Percentiles rank a stretch among this genome's conserved stretches.
Conservation (phyloP, 2,329 filamentous ascomycete genomes). For the Curvularia lunata region DNA sequence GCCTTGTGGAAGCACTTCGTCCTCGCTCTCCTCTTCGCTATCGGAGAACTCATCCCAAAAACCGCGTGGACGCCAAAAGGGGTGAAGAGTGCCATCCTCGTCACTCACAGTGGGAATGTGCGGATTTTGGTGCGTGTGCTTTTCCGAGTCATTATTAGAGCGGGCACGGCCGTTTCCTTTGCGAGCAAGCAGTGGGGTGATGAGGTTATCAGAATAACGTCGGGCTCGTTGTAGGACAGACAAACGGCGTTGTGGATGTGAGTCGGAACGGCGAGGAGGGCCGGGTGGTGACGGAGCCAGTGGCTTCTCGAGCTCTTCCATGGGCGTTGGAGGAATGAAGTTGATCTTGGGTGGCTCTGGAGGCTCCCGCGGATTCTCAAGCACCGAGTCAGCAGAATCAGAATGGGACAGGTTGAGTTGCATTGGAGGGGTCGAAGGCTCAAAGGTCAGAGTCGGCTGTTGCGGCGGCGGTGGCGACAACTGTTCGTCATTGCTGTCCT, state of each 20-base stretch:
- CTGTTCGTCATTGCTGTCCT: constrained; percentile 14
- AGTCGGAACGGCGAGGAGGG: constrained; percentile 41
- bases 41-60: constrained; percentile 66
- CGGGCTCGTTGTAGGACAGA: constrained; percentile 54
- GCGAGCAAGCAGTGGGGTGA: constrained; percentile 50
- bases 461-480: not conserved
- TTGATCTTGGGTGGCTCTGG: constrained; percentile 64
- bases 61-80: constrained; percentile 68
- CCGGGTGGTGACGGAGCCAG: constrained; percentile 41
- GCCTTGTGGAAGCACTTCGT: constrained; percentile 51
- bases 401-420: constrained; percentile 33
- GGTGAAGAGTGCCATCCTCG: constrained; percentile 59
- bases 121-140: constrained; percentile 25
- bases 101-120: constrained; percentile 41
- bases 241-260: constrained; percentile 46
- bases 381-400: constrained; percentile 60
- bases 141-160: constrained; percentile 28
- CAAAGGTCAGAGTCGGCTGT: constrained; percentile 39
- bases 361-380: constrained; percentile 64
- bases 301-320: constrained; percentile 54
- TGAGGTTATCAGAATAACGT: constrained; percentile 55
- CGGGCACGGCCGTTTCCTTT: constrained; percentile 36
- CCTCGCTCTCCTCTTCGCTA: constrained; percentile 46
- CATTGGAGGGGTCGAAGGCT: constrained; percentile 48
- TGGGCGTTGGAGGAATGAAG: constrained; percentile 62